Evolutionary conservation across 805 yeast genomes (phyloP).

Genomic region (Groenewaldozyma tartarivorans): DNA sequence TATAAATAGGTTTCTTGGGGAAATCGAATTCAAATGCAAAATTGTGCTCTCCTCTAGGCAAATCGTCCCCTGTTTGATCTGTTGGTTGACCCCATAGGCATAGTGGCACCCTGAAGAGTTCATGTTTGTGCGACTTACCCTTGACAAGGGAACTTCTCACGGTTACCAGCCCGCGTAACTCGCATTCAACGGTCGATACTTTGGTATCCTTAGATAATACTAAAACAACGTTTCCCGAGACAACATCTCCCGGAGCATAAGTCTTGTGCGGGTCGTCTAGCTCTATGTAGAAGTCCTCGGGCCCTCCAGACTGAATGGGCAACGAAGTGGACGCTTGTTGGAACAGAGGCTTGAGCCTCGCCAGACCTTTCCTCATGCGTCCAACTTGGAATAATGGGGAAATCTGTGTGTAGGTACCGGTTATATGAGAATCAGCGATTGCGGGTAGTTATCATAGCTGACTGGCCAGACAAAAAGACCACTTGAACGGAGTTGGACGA

Average conservation of each 20-base stretch:
- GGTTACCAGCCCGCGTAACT: constrained; percentile 22
- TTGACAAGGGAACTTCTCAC: constrained; percentile 24
- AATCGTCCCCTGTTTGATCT: background rate
- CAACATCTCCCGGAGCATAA: constrained; percentile 71
- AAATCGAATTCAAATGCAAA: constrained; percentile 78
- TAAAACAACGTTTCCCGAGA: constrained; percentile 25
- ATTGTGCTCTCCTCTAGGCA: constrained; percentile 60
- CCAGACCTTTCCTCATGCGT: constrained; percentile 12
- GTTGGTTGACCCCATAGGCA: constrained; percentile 19
- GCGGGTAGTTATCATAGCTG: no score
- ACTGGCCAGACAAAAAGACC: no score
- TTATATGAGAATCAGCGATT: no score
- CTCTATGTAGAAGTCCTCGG: constrained; percentile 49
- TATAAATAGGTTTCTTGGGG: constrained; percentile 64
- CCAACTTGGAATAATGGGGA: no score
- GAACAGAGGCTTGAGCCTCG: constrained; percentile 14
- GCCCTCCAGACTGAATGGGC: constrained; percentile 4
- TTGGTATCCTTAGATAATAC: constrained; percentile 20
- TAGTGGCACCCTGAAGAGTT: constrained; percentile 22
- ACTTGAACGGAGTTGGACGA: no score
- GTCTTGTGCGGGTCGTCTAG: constrained; percentile 67
- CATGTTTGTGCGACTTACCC: constrained; percentile 21
- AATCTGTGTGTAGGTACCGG: no score
- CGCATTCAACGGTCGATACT: constrained; percentile 18
- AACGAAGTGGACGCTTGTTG: constrained; percentile 7